Conservation (phyloP, 345 rosid species). For the Microcos paniculata region DNA sequence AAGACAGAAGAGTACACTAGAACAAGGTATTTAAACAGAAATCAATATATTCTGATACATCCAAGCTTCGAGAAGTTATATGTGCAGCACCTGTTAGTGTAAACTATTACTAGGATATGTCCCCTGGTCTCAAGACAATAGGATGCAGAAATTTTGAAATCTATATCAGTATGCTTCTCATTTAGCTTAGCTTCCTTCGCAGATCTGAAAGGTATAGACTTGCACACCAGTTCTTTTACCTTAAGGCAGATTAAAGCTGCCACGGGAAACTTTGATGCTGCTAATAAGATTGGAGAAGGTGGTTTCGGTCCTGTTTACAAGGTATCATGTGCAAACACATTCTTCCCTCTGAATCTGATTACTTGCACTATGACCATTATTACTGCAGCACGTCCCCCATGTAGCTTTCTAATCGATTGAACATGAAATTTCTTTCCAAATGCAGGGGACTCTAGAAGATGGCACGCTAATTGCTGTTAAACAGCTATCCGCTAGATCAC, state of each 20-base stretch:
- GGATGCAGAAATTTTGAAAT: not conserved
- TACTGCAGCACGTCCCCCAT: not conserved
- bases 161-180: not conserved
- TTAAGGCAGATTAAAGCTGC: constrained; percentile 35
- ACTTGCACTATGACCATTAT: not conserved
- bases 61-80: not conserved
- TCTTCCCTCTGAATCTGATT: not conserved
- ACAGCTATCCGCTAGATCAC: too few relatives aligned
- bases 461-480: too few relatives aligned
- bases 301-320: too few relatives aligned
- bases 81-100: too few relatives aligned
- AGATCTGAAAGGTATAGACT: constrained; percentile 9
- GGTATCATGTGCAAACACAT: too few relatives aligned
- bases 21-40: constrained; percentile 5
- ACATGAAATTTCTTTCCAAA: not conserved
- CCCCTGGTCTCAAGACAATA: not conserved
- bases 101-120: not conserved
- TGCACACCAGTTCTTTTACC: constrained; percentile 15
- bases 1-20: too few relatives aligned
- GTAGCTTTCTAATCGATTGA: not conserved
- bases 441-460: too few relatives aligned
- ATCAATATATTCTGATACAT: not conserved
- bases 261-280: too few relatives aligned
- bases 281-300: too few relatives aligned
- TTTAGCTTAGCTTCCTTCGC: not conserved